Conservation (phyloP, 345 rosid species). For the Syzygium aromaticum region DNA sequence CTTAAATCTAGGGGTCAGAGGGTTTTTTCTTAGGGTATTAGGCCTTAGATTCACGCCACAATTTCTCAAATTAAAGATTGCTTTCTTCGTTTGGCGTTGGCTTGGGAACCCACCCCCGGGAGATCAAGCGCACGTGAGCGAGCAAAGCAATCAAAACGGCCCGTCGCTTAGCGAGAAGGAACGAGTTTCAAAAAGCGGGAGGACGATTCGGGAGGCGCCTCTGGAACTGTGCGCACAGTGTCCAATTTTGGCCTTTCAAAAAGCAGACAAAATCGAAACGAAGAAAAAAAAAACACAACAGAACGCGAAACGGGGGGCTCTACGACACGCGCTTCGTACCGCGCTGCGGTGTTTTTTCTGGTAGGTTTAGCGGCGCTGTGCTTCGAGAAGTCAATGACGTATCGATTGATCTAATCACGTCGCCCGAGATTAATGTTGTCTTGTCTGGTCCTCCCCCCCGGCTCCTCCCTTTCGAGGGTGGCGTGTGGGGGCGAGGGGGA, state of each 20-base stretch:
- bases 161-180: not conserved
- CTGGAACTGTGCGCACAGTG: not conserved
- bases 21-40: no score
- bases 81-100: not conserved
- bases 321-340: not conserved
- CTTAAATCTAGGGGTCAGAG: no score
- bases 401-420: not conserved
- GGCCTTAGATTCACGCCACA: not conserved
- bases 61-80: not conserved
- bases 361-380: not conserved
- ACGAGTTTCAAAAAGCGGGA: not conserved
- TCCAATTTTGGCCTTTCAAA: not conserved
- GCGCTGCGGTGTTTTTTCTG: not conserved
- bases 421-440: not conserved
- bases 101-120: not conserved
- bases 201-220: not conserved
- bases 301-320: not conserved
- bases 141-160: not conserved
- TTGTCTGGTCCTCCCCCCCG: not conserved
- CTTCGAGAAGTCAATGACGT: not conserved
- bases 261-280: not conserved
- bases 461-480: no score
- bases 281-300: rapidly evolving
- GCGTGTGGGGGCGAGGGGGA: no score
- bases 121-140: not conserved